These are phyloP conservation scores for Boletus sp. DNA, from an alignment of 1,284 basidiomycete species.

Conservation along the genomic window DNA sequence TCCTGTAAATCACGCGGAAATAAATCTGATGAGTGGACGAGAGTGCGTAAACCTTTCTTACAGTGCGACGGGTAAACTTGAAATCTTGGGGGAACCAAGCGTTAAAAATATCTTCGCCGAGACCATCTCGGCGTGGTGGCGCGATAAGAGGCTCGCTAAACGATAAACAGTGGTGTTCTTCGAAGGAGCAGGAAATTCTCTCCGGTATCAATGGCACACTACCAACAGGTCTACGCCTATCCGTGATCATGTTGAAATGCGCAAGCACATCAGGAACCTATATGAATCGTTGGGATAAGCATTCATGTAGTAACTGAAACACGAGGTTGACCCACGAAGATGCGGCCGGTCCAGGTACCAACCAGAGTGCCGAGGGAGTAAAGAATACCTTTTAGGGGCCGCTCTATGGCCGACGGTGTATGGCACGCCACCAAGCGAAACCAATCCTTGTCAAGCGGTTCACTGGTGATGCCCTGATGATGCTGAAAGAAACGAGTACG, in stretches of 20 bases:
- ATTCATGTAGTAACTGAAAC: constrained; percentile 1
- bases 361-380: constrained; percentile 40
- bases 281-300: constrained; percentile 16
- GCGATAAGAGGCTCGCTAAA: constrained; percentile 35
- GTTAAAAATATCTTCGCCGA: constrained; percentile 42
- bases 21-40: constrained; percentile 9
- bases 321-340: constrained; percentile 32
- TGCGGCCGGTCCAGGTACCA: constrained; percentile 43
- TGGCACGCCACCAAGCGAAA: constrained; percentile 40
- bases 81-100: constrained; percentile 43
- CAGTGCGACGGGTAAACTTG: constrained; percentile 32
- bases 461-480: constrained; percentile 18
- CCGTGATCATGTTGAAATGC: constrained; percentile 23
- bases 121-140: constrained; percentile 32
- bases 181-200: constrained; percentile 39
- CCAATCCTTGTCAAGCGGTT: constrained; percentile 42
- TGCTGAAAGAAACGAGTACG: constrained; percentile 34
- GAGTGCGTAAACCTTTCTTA: constrained; percentile 22
- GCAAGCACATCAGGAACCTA: constrained; percentile 27
- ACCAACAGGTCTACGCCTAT: constrained; percentile 20
- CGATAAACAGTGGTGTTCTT: constrained; percentile 45
- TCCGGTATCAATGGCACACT: constrained; percentile 32
- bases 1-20: constrained; percentile 32
- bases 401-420: constrained; percentile 32
- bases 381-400: constrained; percentile 38